Evolutionary conservation across 345 rosid species (phyloP), one percentile per base, ranked within the genome.

Genomic region (Salix purpurea): DNA sequence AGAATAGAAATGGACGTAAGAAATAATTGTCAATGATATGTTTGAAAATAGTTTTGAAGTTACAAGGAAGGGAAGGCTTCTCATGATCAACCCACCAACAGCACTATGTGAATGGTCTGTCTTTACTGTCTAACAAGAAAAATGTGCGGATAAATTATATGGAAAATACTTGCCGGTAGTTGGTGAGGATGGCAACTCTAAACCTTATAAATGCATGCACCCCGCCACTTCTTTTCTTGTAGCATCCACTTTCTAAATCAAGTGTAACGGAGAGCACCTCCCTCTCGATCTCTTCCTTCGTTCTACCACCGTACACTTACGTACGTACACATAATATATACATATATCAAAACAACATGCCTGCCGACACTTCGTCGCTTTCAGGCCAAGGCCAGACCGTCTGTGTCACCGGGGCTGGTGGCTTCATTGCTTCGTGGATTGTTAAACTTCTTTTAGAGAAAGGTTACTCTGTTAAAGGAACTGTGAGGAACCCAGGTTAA

Each of bases 391-490:
- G 91, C 71, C 89, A 84, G 70, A 86, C 97, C 39, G 82, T 93
- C 30, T 96, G 99, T 76, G 97, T 96, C 84, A 96, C 99, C 83
- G 99, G 99, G 61, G 98, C 99, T 40, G 99, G 92, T 13, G 99
- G 99, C 76, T 96, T 91, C 83, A 96, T 96, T 69, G 99, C 97
- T 58, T 96, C 99, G 16, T 96, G 99, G 99, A 87, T 92, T 9
- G 98, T 96, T 69, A 96, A 93, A 76, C 86, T 91, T 23, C 94
- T 93, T 21, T 80, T 96, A 6, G 94, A 96, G 48, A 85, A 79
- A 71, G 99, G 98, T 70, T 96, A 96, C 84, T 69, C 88, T 37
- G 97, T 96, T 8, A 85, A 79, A 82, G 99, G 99, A 79, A 93
- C 99, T 44, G 89, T 88, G 65, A 82, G 99, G 52, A 93, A 93